A percentile compares a stretch with the other conserved stretches of the same genome.
Evolutionary conservation across 768 basidiomycete species (phyloP).

Genomic region (Neoboletus subvelutipes): DNA sequence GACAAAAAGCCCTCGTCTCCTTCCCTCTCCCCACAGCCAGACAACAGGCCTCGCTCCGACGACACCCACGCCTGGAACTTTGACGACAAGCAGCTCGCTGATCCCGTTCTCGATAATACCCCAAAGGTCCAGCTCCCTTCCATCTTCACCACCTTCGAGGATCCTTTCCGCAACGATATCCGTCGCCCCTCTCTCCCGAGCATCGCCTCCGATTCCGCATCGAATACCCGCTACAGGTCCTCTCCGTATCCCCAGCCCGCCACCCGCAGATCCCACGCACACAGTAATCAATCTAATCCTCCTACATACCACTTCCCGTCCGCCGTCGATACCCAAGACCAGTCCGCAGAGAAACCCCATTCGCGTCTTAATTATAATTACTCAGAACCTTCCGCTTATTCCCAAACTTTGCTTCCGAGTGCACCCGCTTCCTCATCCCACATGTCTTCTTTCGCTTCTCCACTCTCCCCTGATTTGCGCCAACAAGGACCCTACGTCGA

Average conservation of each 20-base stretch:
- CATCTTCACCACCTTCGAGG: constrained; percentile 70
- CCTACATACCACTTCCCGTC: constrained; percentile 59
- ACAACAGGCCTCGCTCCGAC: constrained; percentile 41
- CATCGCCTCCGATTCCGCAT: constrained; percentile 47
- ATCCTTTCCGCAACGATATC: constrained; percentile 50
- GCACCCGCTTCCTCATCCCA: constrained; percentile 52
- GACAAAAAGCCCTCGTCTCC: constrained; percentile 64
- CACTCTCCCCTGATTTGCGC: constrained; percentile 47
- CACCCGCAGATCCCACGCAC: constrained; percentile 48
- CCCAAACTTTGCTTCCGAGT: constrained; percentile 50
- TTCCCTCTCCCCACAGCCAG: constrained; percentile 47
- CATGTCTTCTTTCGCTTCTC: constrained; percentile 49
- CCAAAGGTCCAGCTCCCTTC: constrained; percentile 68
- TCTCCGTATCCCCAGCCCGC: constrained; percentile 55
- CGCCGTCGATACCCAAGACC: constrained; percentile 39
- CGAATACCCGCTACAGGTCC: constrained; percentile 47
- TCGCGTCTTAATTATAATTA: constrained; percentile 42
- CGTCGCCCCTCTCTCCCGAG: constrained; percentile 67
- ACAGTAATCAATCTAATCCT: constrained; percentile 39
- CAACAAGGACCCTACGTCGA: constrained; percentile 44
- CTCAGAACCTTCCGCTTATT: constrained; percentile 46
- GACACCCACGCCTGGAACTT: constrained; percentile 29
- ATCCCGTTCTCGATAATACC: constrained; percentile 42
- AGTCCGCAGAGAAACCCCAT: constrained; percentile 39
- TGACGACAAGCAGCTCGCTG: constrained; percentile 40